These are phyloP conservation scores for Hordeum marinum DNA, from an alignment of 176 grass and related monocot species.

Conservation along the genomic window DNA sequence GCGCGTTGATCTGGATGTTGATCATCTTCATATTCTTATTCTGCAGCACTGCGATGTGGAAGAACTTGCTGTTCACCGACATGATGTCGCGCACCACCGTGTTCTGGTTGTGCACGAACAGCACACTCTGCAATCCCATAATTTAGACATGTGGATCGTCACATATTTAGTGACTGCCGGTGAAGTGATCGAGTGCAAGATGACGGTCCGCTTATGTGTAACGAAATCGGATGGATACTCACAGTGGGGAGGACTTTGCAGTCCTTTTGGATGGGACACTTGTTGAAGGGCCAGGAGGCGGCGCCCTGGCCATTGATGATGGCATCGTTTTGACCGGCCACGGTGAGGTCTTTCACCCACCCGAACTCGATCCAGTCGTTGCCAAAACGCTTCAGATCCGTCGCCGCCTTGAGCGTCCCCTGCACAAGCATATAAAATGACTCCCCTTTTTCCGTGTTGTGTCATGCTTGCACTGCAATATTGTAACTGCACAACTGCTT, in stretches of 20 bases:
- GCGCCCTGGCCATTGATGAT: constrained; percentile 64
- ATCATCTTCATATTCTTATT: constrained; percentile 19
- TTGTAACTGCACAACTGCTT: not conserved
- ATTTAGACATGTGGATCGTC: not conserved
- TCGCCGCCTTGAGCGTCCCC: constrained; percentile 43
- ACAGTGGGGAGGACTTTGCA: constrained; percentile 75
- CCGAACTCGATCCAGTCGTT: constrained; percentile 65
- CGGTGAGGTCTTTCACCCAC: constrained; percentile 32
- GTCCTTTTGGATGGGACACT: constrained; percentile 50
- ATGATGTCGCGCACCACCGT: constrained; percentile 47
- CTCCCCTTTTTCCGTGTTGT: not conserved
- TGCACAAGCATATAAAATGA: constrained; percentile 13
- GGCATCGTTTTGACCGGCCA: constrained; percentile 35
- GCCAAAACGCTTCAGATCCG: constrained; percentile 49
- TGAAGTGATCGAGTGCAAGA: not conserved
- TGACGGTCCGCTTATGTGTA: not conserved
- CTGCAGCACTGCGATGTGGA: constrained; percentile 52
- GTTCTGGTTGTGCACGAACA: constrained; percentile 45
- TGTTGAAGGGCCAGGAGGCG: constrained; percentile 57
- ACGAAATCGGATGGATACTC: not conserved
- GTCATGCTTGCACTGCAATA: not conserved
- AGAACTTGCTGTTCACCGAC: constrained; percentile 78
- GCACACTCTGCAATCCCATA: constrained; percentile 16
- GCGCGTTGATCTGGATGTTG: constrained; percentile 38
- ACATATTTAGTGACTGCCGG: not conserved